phyloP scores from a whole-genome alignment of 768 basidiomycete genomes.

The Cystobasidium ongulense region DNA sequence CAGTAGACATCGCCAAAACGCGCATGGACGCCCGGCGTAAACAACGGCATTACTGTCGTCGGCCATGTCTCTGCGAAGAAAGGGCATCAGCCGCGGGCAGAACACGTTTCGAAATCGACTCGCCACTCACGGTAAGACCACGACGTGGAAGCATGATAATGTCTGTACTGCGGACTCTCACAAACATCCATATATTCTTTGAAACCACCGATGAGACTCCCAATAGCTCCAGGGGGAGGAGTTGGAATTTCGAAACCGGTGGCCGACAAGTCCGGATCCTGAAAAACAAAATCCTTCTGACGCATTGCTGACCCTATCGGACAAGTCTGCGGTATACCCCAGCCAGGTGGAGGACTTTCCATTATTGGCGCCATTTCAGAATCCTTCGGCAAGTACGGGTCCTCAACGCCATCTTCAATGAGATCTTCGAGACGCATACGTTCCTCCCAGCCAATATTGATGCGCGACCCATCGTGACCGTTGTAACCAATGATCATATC shows the following conservation, averaged over 20 bases:
- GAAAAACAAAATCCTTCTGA: slow-evolving; percentile 35
- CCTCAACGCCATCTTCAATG: slow-evolving; percentile 33
- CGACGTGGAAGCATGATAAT: slow-evolving; percentile 39
- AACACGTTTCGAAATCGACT: too few relatives aligned
- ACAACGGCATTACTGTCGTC: slow-evolving; percentile 38
- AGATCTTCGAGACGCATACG: slow-evolving; percentile 36
- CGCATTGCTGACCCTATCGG: slow-evolving; percentile 36
- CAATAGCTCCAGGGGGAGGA: slow-evolving; percentile 12
- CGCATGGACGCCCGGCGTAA: slow-evolving; percentile 40
- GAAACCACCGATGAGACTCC: slow-evolving; percentile 35
- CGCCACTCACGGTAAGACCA: slow-evolving; percentile 37
- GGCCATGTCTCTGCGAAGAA: slow-evolving; percentile 25
- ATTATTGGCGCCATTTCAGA: slow-evolving; percentile 36
- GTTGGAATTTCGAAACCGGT: slow-evolving; percentile 37
- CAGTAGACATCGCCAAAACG: slow-evolving; percentile 41
- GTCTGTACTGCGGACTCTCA: slow-evolving; percentile 41
- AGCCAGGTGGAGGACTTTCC: slow-evolving; percentile 36
- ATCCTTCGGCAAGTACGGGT: slow-evolving; percentile 19
- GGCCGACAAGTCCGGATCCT: slow-evolving; percentile 28
- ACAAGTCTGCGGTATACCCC: slow-evolving; percentile 40
- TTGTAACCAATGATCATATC: slow-evolving; percentile 42
- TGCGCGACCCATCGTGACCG: slow-evolving; percentile 39
- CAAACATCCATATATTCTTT: slow-evolving; percentile 40
- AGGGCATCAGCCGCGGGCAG: neutral
- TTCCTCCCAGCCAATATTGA: slow-evolving; percentile 39